Percentiles rank a stretch among this genome's conserved stretches.
phyloP scores from a whole-genome alignment of 129 eudicot genomes.

The Logfia minima region DNA sequence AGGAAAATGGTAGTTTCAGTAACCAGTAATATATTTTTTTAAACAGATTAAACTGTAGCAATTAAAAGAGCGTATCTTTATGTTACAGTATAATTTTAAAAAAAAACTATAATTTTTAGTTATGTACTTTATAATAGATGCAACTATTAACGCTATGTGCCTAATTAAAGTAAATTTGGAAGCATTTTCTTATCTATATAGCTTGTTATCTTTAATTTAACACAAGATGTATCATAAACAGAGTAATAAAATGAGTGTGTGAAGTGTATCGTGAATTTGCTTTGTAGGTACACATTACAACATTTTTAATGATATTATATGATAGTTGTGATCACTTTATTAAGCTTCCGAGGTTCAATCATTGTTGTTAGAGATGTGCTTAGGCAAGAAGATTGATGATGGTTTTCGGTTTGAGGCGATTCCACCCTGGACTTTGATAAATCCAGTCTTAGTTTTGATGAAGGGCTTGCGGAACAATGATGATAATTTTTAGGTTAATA shows the following conservation, averaged over 20 bases:
- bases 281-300: not conserved
- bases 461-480: not conserved
- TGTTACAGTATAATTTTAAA: not conserved
- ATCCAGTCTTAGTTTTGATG: not conserved
- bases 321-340: too few relatives aligned
- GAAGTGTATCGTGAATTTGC: not conserved
- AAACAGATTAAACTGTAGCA: not conserved
- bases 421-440: not conserved
- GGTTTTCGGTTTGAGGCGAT: not conserved
- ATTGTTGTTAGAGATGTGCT: not conserved
- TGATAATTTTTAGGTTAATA: not conserved
- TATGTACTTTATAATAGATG: not conserved
- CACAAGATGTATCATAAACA: not conserved
- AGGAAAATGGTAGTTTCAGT: slow-evolving; percentile 7
- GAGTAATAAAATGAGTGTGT: not conserved
- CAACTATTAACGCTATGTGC: not conserved
- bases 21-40: not conserved
- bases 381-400: not conserved
- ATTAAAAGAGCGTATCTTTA: not conserved
- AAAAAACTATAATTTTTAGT: not conserved
- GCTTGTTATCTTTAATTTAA: too few relatives aligned
- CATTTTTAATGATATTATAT: too few relatives aligned
- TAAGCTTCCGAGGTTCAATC: not conserved
- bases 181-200: too few relatives aligned
- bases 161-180: too few relatives aligned